A percentile compares a stretch with the other conserved stretches of the same genome.
These are phyloP conservation scores for Backusella mclennaniae DNA, from an alignment of 192 early-diverging fungal genomes.

Conservation along the genomic window DNA sequence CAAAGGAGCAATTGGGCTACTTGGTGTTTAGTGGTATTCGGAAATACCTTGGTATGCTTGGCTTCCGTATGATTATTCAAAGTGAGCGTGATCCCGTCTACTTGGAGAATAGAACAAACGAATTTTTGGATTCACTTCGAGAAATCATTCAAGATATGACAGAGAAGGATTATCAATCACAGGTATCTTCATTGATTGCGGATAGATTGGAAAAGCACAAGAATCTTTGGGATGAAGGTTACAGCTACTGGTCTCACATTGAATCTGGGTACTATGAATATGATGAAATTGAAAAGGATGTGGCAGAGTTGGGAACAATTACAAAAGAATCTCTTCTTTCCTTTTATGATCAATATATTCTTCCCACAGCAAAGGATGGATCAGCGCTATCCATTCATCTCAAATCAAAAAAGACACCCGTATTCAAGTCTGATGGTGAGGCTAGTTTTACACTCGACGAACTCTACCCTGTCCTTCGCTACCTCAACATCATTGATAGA, in stretches of 20 bases:
- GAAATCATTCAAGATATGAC: constrained; percentile 55
- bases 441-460: not conserved
- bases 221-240: constrained; percentile 70
- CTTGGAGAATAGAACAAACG: constrained; percentile 70
- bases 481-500: not conserved
- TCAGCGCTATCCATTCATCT: constrained; percentile 47
- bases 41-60: constrained; percentile 56
- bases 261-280: constrained; percentile 59
- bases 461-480: not conserved
- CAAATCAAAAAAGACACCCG: constrained; percentile 34
- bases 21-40: constrained; percentile 53
- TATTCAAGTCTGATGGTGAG: not conserved
- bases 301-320: constrained; percentile 40
- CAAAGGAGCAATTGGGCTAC: constrained; percentile 80
- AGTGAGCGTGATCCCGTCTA: constrained; percentile 77
- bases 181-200: constrained; percentile 62
- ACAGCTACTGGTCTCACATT: constrained; percentile 68
- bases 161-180: constrained; percentile 60
- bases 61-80: constrained; percentile 77
- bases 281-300: constrained; percentile 22
- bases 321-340: constrained; percentile 43
- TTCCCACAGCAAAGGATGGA: constrained; percentile 41
- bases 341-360: constrained; percentile 59
- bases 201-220: constrained; percentile 72
- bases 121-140: constrained; percentile 55